Base-by-base conservation (phyloP, 345 rosid genomes). In the Luvunga scandens region DNA sequence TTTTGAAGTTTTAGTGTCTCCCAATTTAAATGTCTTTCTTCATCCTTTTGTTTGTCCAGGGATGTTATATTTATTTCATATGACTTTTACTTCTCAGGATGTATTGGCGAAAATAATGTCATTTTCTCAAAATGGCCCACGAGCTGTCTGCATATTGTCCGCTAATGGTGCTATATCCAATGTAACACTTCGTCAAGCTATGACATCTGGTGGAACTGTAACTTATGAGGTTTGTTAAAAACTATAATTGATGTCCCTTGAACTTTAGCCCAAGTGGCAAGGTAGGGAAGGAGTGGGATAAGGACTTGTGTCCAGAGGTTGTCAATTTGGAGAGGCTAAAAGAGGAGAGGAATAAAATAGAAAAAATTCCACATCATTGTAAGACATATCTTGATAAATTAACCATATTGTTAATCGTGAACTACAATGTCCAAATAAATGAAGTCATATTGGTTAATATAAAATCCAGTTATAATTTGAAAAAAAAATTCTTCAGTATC, bases 131-230 rank as follows among this genome's bases (percentile, higher is more conserved):
- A 83, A 81, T 72, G 88, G 85, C 16, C 76, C 86, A 13, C 81
- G 86, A 60, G 83, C 86, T 36, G 75, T 87, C 36, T 85, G 88
- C 69, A 80, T 87, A 68, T 66, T 87, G 77, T 83, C 90, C 14
- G 90, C 86, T 42, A 85, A 64, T 69, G 90, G 90, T 72, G 79
- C 88, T 66, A 81, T 87, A 81, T 87, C 86, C 38, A 87, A 87
- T n/a, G 90, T 85, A 28, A 85, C 90, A 64, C 83, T 87, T 77
- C 81, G 84, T 75, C 90, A 85, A 70, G 80, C 86, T 9, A 78
- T 84, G 55, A 83, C 83, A 53, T 85, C 90, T 66, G 88, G 90
- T 30, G 90, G 90, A 75, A 83, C 86, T 57, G 88, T 87, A 59
- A 85, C 90, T 34, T 87, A 85, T 55, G 90, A 87, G 90, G 90